Percentiles rank a stretch among this genome's conserved stretches.
These are phyloP conservation scores for Amanita subjunquillea DNA, from an alignment of 768 basidiomycete species.

Conservation along the genomic window DNA sequence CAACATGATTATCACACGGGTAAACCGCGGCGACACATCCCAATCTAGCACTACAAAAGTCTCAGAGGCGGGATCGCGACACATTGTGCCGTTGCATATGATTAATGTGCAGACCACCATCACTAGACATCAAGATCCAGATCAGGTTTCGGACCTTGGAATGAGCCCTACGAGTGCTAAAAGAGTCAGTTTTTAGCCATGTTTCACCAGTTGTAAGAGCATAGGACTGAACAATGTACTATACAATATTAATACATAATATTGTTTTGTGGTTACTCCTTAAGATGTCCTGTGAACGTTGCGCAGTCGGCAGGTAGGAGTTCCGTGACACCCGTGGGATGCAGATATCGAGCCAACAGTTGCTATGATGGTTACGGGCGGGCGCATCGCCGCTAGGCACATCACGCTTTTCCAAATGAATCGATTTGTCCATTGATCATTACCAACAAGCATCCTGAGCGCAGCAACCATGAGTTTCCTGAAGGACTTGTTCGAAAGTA, in stretches of 20 bases:
- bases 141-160: neutral
- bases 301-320: neutral
- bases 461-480: neutral
- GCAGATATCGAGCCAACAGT: neutral
- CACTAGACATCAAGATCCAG: slow-evolving; percentile 12
- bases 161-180: neutral
- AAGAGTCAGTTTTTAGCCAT: neutral
- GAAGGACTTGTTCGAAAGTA: neutral
- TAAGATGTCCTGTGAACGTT: no score
- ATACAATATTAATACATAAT: no score
- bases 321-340: neutral
- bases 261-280: no score
- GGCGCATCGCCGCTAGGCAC: neutral
- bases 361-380: neutral
- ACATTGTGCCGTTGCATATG: slow-evolving; percentile 13
- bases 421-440: no score
- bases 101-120: slow-evolving; percentile 23
- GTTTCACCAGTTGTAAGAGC: no score
- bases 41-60: slow-evolving; percentile 4
- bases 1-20: slow-evolving; percentile 20
- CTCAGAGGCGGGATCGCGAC: neutral
- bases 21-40: slow-evolving; percentile 15
- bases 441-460: neutral
- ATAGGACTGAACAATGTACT: neutral
- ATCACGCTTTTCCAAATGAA: neutral